A percentile compares a stretch with the other conserved stretches of the same genome.
Conservation (phyloP, 202 grass and related monocot genomes). For the Setaria viridis region DNA sequence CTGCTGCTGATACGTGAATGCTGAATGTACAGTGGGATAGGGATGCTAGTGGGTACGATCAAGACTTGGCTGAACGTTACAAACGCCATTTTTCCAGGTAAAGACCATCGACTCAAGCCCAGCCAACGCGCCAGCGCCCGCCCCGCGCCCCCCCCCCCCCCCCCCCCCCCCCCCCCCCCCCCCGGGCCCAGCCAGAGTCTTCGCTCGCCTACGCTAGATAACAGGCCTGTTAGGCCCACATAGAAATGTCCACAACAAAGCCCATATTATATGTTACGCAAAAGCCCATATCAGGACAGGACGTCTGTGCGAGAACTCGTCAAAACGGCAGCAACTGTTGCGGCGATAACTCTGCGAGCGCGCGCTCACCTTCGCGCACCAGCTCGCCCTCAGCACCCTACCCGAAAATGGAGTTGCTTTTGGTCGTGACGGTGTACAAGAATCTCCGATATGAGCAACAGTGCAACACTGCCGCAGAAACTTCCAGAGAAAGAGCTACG, state of each 20-base stretch:
- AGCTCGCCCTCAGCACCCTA: not conserved
- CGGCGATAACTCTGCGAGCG: no score
- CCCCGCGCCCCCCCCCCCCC: no score
- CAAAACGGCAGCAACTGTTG: not conserved
- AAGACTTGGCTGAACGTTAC: no score
- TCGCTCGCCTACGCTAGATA: no score
- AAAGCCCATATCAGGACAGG: not conserved
- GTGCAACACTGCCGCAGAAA: constrained; percentile 12
- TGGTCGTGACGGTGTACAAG: not conserved
- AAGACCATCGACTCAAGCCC: no score
- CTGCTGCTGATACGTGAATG: not conserved
- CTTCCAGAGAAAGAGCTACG: constrained; percentile 7
- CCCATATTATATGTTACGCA: not conserved
- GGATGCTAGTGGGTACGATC: not conserved
- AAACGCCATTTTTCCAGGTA: no score
- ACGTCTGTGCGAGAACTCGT: not conserved
- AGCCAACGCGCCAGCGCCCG: no score
- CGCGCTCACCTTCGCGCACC: no score
- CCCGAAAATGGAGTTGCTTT: not conserved
- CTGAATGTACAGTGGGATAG: not conserved
- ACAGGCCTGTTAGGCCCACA: no score
- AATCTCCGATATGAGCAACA: constrained; percentile 23
- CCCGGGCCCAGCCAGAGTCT: no score
- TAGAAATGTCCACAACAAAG: no score
- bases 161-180: no score